Percentiles rank a stretch among this genome's conserved stretches.
phyloP scores from a whole-genome alignment of 305 asterid genomes.

The Lippia alba region DNA sequence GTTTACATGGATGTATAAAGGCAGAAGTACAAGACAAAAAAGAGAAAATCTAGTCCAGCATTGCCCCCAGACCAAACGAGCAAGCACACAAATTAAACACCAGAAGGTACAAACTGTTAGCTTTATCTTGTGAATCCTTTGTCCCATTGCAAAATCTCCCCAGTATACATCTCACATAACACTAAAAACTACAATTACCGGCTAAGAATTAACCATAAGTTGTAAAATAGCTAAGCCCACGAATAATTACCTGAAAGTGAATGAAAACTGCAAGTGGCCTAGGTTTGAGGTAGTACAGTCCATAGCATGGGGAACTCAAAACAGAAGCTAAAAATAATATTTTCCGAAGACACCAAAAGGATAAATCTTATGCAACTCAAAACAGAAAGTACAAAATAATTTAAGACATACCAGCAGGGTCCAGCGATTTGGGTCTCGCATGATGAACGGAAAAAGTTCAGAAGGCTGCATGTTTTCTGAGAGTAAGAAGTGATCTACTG shows the following conservation, averaged over 20 bases:
- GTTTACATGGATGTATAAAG: constrained; percentile 12
- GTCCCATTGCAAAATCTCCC: neutral
- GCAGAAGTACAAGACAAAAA: constrained; percentile 11
- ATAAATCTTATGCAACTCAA: constrained; percentile 11
- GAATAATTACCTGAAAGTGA: constrained; percentile 8
- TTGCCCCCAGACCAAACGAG: constrained; percentile 19
- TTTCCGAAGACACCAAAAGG: constrained; percentile 1
- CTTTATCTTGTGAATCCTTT: constrained; percentile 21
- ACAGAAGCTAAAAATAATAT: constrained; percentile 2
- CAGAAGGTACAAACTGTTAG: constrained; percentile 18
- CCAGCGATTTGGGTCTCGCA: constrained; percentile 98
- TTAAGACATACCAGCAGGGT: constrained; percentile 73
- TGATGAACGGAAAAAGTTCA: constrained; percentile 92
- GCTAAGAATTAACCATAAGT: neutral
- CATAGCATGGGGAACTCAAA: constrained; percentile 15
- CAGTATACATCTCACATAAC: constrained; percentile 15
- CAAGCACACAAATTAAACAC: constrained; percentile 17
- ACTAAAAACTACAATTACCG: neutral
- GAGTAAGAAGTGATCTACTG: constrained; percentile 89
- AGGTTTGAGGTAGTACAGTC: constrained; percentile 15
- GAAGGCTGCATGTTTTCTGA: constrained; percentile 97
- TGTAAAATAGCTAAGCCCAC: neutral
- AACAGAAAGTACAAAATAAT: constrained; percentile 20
- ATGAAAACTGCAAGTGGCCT: neutral
- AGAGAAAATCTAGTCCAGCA: constrained; percentile 12